phyloP scores from a whole-genome alignment of 176 grass and related monocot species.

The Urochloa ruziziensis region DNA sequence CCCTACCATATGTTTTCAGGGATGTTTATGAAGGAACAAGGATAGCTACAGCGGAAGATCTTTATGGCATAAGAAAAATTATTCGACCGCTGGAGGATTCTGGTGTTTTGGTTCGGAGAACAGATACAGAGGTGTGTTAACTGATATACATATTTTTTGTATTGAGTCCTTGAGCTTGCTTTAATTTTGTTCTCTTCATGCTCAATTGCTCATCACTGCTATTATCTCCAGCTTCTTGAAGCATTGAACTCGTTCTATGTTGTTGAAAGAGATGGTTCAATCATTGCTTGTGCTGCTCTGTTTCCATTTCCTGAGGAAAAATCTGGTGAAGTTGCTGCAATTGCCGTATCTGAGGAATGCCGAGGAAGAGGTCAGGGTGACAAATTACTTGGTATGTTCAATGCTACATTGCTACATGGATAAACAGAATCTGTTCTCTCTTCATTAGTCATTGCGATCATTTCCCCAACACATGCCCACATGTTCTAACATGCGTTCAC shows the following conservation, averaged over 20 bases:
- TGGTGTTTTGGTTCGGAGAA: conserved; percentile 69
- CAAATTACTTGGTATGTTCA: conserved; percentile 81
- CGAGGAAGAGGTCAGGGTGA: conserved; percentile 83
- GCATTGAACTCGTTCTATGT: conserved; percentile 67
- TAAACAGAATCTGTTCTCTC: not conserved
- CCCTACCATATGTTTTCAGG: conserved; percentile 41
- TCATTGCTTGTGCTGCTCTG: conserved; percentile 92
- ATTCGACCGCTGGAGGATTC: conserved; percentile 81
- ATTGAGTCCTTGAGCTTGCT: not conserved
- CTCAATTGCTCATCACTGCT: no score
- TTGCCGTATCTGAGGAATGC: conserved; percentile 93
- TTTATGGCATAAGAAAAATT: conserved; percentile 83
- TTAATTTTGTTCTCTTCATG: conserved; percentile 10
- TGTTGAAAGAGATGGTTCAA: conserved; percentile 92
- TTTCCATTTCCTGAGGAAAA: conserved; percentile 73
- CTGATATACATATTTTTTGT: conserved; percentile 17
- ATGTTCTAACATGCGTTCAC: not conserved
- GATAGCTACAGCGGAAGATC: conserved; percentile 68
- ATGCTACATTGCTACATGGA: not conserved
- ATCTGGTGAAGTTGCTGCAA: conserved; percentile 87
- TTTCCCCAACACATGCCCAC: not conserved
- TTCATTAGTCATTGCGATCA: not conserved
- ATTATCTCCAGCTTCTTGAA: conserved; percentile 70
- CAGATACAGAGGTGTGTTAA: conserved; percentile 68
- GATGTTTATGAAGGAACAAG: conserved; percentile 97